Percentiles rank a stretch among this genome's conserved stretches.
phyloP scores from a whole-genome alignment of 2,329 filamentous ascomycete genomes.

The Nannizzia gypsea region DNA sequence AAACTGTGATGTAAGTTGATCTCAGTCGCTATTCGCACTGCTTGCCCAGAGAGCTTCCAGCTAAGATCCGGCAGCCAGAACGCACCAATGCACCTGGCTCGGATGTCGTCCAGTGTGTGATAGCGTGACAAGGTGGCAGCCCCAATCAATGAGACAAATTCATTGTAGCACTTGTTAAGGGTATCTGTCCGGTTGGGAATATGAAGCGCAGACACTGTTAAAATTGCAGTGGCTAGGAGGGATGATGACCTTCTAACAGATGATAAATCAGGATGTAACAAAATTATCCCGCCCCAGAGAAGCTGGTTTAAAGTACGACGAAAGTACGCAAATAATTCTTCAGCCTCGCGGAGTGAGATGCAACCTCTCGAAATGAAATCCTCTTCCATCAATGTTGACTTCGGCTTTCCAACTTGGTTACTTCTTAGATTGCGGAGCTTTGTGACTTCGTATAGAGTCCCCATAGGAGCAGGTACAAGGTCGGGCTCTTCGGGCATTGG shows the following conservation, averaged over 20 bases:
- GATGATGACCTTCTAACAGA: slow-evolving; percentile 45
- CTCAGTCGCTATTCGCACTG: slow-evolving; percentile 48
- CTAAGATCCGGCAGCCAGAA: slow-evolving; percentile 54
- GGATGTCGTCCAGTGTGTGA: slow-evolving; percentile 46
- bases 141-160: slow-evolving; percentile 46
- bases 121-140: slow-evolving; percentile 47
- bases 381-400: slow-evolving; percentile 30
- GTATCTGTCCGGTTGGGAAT: slow-evolving; percentile 43
- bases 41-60: slow-evolving; percentile 50
- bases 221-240: slow-evolving; percentile 44
- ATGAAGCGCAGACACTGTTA: slow-evolving; percentile 48
- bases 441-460: slow-evolving; percentile 44
- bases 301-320: slow-evolving; percentile 41
- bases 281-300: slow-evolving; percentile 42
- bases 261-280: slow-evolving; percentile 40
- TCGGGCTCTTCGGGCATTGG: slow-evolving; percentile 31
- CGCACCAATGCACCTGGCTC: slow-evolving; percentile 48
- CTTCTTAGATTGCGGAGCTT: slow-evolving; percentile 35
- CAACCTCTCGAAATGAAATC: slow-evolving; percentile 42
- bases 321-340: slow-evolving; percentile 42
- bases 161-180: slow-evolving; percentile 45
- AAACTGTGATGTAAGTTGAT: slow-evolving; percentile 46
- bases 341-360: slow-evolving; percentile 38
- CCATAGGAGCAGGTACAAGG: slow-evolving; percentile 41
- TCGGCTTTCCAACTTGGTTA: slow-evolving; percentile 27